phyloP scores from a whole-genome alignment of 805 yeast genomes.

The Lipomyces kockii region DNA sequence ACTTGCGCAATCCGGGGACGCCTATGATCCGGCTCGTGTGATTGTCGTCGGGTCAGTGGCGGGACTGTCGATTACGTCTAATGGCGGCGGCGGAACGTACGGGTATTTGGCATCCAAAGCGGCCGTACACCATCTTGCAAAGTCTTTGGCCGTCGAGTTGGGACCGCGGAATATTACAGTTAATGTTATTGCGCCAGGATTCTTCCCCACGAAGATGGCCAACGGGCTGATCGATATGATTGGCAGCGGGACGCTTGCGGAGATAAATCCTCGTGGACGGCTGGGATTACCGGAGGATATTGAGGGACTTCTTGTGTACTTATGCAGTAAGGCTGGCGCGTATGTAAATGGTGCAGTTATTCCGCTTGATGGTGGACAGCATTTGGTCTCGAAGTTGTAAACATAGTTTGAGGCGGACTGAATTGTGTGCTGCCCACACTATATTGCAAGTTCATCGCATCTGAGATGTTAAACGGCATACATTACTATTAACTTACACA shows the following conservation, averaged over 20 bases:
- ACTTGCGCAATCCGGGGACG: constrained; percentile 56
- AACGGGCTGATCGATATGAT: constrained; percentile 61
- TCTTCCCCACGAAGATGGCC: constrained; percentile 76
- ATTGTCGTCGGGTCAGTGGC: constrained; percentile 71
- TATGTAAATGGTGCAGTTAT: constrained; percentile 70
- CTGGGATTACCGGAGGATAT: constrained; percentile 67
- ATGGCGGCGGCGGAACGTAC: constrained; percentile 61
- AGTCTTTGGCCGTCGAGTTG: constrained; percentile 64
- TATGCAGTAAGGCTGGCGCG: constrained; percentile 60
- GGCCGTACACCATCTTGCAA: constrained; percentile 71
- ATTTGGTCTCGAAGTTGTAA: constrained; percentile 48
- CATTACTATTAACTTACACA: neutral
- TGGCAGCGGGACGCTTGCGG: constrained; percentile 56
- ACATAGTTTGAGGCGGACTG: constrained; percentile 1
- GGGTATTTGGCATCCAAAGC: constrained; percentile 79
- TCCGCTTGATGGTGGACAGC: constrained; percentile 73
- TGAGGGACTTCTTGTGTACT: constrained; percentile 58
- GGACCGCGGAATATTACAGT: constrained; percentile 72
- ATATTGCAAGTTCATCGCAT: neutral
- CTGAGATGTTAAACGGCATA: neutral
- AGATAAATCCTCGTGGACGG: constrained; percentile 63
- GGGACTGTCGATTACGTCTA: constrained; percentile 46
- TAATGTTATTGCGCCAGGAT: constrained; percentile 75
- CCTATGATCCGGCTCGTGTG: constrained; percentile 65
- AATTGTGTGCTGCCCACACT: neutral